Conservation (phyloP, 352 stramenopile species). For the Phytophthora sansomeana region DNA sequence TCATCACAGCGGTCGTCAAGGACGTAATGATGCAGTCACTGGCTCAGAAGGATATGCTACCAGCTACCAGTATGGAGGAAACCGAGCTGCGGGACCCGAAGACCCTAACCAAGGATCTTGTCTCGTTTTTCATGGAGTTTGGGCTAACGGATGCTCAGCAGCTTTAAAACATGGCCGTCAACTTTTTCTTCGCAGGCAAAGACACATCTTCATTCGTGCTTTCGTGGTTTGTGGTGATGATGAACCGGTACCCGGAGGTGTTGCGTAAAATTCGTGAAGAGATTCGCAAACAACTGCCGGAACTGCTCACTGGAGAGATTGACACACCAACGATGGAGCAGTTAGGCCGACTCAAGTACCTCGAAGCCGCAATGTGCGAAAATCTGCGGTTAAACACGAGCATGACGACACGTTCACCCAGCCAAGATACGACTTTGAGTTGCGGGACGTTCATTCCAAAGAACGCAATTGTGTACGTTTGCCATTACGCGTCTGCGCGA, state of each 20-base stretch:
- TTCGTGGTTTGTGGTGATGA: conserved; percentile 80
- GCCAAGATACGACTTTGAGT: conserved; percentile 55
- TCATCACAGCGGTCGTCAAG: conserved; percentile 46
- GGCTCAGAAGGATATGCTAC: conserved; percentile 4
- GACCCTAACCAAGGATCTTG: conserved; percentile 38
- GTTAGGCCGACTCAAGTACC: conserved; percentile 56
- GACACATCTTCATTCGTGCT: conserved; percentile 79
- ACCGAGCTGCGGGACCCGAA: conserved; percentile 6
- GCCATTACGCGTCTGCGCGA: no score
- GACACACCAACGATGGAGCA: conserved; percentile 53
- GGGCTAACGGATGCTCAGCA: conserved; percentile 36
- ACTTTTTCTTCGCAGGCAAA: conserved; percentile 79
- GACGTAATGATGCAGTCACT: conserved; percentile 48
- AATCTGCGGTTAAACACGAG: conserved; percentile 68
- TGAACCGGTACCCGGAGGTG: conserved; percentile 71
- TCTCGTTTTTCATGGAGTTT: conserved; percentile 55
- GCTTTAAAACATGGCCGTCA: conserved; percentile 78
- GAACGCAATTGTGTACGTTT: conserved; percentile 51
- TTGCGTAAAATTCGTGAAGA: conserved; percentile 52
- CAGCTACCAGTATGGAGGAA: no score
- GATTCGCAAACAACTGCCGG: conserved; percentile 40
- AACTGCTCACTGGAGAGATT: conserved; percentile 28
- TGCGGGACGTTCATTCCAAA: conserved; percentile 65
- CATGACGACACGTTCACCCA: conserved; percentile 48
- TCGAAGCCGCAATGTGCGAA: conserved; percentile 66